These are phyloP conservation scores for Penicillium hesseltinei DNA, from an alignment of 2,329 filamentous ascomycete species.

Conservation along the genomic window DNA sequence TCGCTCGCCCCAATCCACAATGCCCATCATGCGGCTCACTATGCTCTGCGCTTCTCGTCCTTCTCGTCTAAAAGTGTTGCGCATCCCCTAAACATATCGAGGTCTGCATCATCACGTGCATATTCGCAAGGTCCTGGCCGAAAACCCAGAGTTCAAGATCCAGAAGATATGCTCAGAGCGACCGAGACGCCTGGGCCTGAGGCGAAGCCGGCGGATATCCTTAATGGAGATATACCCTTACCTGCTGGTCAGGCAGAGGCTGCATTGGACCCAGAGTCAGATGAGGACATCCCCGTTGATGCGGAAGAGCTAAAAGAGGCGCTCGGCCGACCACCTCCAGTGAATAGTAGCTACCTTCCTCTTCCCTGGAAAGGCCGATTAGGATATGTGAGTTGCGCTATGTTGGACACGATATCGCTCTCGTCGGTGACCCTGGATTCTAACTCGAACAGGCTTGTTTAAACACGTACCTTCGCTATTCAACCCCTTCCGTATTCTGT, in stretches of 20 bases:
- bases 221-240: conserved; percentile 14
- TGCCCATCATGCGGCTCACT: conserved; percentile 17
- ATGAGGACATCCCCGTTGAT: conserved; percentile 52
- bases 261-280: conserved; percentile 53
- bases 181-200: conserved; percentile 1
- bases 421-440: background rate
- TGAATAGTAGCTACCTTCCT: conserved; percentile 80
- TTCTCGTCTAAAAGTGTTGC: background rate
- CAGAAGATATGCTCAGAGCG: conserved; percentile 9
- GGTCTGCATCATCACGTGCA: background rate
- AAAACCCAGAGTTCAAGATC: background rate
- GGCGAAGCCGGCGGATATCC: conserved; percentile 17
- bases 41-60: background rate
- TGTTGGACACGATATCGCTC: too few relatives aligned
- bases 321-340: conserved; percentile 65
- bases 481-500: conserved; percentile 81
- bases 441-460: conserved; percentile 66
- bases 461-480: conserved; percentile 82
- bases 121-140: conserved; percentile 3
- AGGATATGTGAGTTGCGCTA: conserved; percentile 69
- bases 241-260: conserved; percentile 22
- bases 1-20: conserved; percentile 16
- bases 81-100: background rate
- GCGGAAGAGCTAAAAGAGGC: conserved; percentile 60
- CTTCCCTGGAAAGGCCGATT: conserved; percentile 86